Base-by-base conservation (phyloP, 192 early-diverging fungal species). In the Diversispora epigaea region DNA sequence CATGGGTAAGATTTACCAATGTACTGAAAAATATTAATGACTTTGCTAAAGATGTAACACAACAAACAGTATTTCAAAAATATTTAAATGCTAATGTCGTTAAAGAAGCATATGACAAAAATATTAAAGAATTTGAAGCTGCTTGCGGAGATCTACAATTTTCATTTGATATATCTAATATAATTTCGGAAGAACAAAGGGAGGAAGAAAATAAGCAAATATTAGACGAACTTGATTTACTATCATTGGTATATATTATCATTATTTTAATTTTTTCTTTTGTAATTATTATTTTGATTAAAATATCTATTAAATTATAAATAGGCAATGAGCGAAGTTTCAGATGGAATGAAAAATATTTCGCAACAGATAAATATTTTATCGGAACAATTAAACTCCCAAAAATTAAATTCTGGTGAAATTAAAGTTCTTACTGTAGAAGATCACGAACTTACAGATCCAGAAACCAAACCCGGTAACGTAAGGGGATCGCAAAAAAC, bases 11-110 rank as follows among this genome's bases (percentile, higher is more conserved):
- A 12, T 69, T 69, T 49, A 47, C 52, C 4, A 43, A 49, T 49
- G 25, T 69, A 25, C 21, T 69, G 8, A 50, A 69, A 47, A 49
- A 69, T 10, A 69, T 69, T 54, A 69, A 14, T 19, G 40, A 7
- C 12, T 69, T 69, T 40, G 21, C 39, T 49, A 49, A 69, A 22
- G 25, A 41, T 54, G 43, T 22, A 7, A 50, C 47, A 1, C 21
- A 21, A 14, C 45, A 52, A 44, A 6, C 22, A 39, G 45, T 45
- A 22, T 69, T 50, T 69, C 21, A 69, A 54, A 69, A 69, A 12
- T 69, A 39, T 69, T 12, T 54, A 50, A 54, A 69, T 44, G 47
- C 21, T 32, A 50, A 40, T 69, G 10, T 47, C 7, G 19, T 69
- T 39, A 54, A 69, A 39, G 32, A 40, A 12, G n/a, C 15, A 54